These are phyloP conservation scores for Solanum commersonii DNA, from an alignment of 257 asterid species.

Conservation along the genomic window DNA sequence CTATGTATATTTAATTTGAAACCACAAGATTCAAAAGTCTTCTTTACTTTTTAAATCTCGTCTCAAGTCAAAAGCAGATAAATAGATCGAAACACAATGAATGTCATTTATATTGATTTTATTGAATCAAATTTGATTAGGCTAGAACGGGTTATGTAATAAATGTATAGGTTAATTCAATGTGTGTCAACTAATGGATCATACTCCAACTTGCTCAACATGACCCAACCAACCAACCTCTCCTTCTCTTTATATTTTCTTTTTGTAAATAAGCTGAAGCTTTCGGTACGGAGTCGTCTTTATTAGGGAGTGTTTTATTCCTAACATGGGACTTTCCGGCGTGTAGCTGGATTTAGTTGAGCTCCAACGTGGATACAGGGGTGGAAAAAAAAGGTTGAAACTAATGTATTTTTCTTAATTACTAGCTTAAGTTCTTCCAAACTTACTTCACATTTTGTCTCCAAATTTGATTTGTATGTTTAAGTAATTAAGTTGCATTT, in stretches of 20 bases:
- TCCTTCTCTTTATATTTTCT: neutral
- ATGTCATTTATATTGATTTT: neutral
- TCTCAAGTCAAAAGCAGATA: neutral
- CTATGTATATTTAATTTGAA: neutral
- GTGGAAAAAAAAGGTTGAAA: neutral
- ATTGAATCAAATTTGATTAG: neutral
- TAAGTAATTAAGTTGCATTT: neutral
- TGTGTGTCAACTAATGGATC: neutral
- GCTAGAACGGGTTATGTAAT: neutral
- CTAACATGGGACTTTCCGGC: fast-evolving
- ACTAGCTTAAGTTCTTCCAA: neutral
- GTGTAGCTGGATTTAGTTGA: neutral
- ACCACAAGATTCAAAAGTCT: fast-evolving
- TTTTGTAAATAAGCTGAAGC: neutral
- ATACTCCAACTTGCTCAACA: neutral
- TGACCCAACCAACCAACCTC: neutral
- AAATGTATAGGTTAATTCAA: neutral
- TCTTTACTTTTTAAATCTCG: neutral
- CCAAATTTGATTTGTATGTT: neutral
- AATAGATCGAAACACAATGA: neutral
- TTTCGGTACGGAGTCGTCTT: neutral
- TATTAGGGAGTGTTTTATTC: no score
- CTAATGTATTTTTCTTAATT: neutral
- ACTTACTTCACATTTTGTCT: neutral
- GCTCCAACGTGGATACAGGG: neutral